These are phyloP conservation scores for Talaromyces borbonicus DNA, from an alignment of 495 filamentous ascomycete genomes.

Conservation along the genomic window DNA sequence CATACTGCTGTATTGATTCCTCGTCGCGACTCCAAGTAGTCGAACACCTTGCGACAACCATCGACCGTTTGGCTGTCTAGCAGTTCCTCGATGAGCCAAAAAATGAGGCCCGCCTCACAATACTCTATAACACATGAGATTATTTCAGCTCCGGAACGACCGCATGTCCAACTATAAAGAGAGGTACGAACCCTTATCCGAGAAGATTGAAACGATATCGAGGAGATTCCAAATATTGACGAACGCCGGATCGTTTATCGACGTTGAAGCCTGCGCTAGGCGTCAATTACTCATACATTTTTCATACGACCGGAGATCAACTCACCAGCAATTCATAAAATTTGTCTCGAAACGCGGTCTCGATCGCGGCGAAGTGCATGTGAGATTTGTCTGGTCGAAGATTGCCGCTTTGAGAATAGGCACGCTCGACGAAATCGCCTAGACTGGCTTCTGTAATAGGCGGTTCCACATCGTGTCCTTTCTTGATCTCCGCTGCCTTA, in stretches of 20 bases:
- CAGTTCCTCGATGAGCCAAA: constrained; percentile 88
- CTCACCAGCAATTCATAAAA: constrained; percentile 70
- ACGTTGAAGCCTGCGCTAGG: constrained; percentile 46
- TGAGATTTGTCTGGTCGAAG: constrained; percentile 23
- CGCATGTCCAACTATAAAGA: not conserved
- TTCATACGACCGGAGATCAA: not conserved
- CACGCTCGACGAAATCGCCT: constrained; percentile 24
- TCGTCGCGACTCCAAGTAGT: constrained; percentile 85
- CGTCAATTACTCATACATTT: constrained; percentile 11
- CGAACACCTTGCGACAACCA: constrained; percentile 82
- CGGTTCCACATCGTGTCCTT: constrained; percentile 61
- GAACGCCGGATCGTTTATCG: constrained; percentile 65
- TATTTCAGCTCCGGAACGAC: constrained; percentile 10
- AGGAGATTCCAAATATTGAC: constrained; percentile 86
- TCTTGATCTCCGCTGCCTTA: constrained; percentile 56
- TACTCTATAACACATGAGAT: constrained; percentile 43
- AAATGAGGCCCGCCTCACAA: constrained; percentile 74
- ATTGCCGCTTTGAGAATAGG: constrained; percentile 23
- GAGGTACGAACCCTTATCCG: constrained; percentile 55
- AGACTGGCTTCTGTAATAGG: constrained; percentile 51
- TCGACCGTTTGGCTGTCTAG: constrained; percentile 91
- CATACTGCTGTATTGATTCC: constrained; percentile 68
- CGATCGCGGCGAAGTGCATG: constrained; percentile 52
- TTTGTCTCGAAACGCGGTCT: constrained; percentile 66
- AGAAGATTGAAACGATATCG: constrained; percentile 77